phyloP scores from a whole-genome alignment of 2,329 filamentous ascomycete genomes.

The Trichoderma guizhouense region DNA sequence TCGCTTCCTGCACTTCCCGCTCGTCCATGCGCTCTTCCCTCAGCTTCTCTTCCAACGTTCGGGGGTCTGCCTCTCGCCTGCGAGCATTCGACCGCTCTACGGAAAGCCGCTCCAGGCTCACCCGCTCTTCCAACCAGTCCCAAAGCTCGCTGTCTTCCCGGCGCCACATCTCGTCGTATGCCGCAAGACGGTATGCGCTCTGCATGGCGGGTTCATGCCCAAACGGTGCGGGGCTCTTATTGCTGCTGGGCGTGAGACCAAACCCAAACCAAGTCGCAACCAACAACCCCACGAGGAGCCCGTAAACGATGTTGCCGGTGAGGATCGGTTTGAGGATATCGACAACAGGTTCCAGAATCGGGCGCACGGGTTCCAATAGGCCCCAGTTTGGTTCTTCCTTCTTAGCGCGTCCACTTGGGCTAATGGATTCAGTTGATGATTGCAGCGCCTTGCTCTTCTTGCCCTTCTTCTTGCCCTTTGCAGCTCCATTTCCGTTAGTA shows the following conservation, averaged over 20 bases:
- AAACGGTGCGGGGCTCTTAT: constrained; percentile 33
- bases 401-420: constrained; percentile 40
- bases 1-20: constrained; percentile 73
- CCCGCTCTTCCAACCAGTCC: constrained; percentile 88
- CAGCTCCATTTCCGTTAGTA: constrained; percentile 43
- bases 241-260: constrained; percentile 44
- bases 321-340: constrained; percentile 69
- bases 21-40: constrained; percentile 63
- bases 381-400: constrained; percentile 64
- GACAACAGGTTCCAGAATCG: constrained; percentile 64
- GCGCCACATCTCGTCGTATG: constrained; percentile 92
- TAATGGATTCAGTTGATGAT: constrained; percentile 42
- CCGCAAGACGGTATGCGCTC: constrained; percentile 65
- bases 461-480: constrained; percentile 61
- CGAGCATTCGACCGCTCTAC: constrained; percentile 35
- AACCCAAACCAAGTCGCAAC: constrained; percentile 72
- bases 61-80: constrained; percentile 51
- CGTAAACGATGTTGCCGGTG: constrained; percentile 73
- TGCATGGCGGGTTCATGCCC: constrained; percentile 33
- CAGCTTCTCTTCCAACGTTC: constrained; percentile 58
- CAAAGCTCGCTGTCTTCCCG: constrained; percentile 84
- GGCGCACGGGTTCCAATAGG: constrained; percentile 71
- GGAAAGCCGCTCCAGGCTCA: constrained; percentile 63
- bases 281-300: constrained; percentile 68
- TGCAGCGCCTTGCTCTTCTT: constrained; percentile 49